Evolutionary conservation across 192 early-diverging fungal species (phyloP), one percentile per base, ranked within the genome.

Genomic region (Rhizophagus prolifer): DNA sequence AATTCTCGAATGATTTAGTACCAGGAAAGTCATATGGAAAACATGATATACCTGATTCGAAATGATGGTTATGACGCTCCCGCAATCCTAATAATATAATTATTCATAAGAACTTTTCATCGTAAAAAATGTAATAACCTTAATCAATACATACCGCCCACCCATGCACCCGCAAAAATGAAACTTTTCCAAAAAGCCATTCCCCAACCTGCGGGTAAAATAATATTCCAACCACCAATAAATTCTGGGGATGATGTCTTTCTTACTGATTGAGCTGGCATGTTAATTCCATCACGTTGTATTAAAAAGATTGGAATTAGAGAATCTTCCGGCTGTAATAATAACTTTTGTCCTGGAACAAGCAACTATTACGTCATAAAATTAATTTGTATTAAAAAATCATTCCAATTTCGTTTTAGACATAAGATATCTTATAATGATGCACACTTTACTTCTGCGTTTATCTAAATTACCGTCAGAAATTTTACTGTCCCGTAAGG

Each of bases 11-110:
- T 8, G 93, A 89, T 25, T 70, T 26, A 4, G 93, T 95, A 31
- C 91, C 92, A 7, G 94, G 92, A 81, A 87, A 94, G 81, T 98
- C 94, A 66, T 92, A 89, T 16, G 97, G 96, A 78, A 95, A 97
- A 62, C 84, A 88, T 0, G 93, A 85, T 58, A 90, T 80, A 0
- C 91, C 90, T 8, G 88, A 84, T 82, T 99, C 96, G 66, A 95
- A 94, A 65, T 91, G 88, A 54, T 93, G 78, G 58, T 85, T 86
- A 58, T 88, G 81, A 1, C 90, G 82, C 72, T 99, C 95, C 8
- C 90, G 79, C 36, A 93, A 78, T 0, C 75, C 72, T 74, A 62
- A 44, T 38, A n/a, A 16, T 67, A n/a, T 21, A n/a, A 26, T 54
- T 14, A 74, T 41, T 38, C 10, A 12, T 4, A 23, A 25, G 47